A percentile compares a stretch with the other conserved stretches of the same genome.
Evolutionary conservation across 257 asterid species (phyloP).

Genomic region (Solanum verrucosum): DNA sequence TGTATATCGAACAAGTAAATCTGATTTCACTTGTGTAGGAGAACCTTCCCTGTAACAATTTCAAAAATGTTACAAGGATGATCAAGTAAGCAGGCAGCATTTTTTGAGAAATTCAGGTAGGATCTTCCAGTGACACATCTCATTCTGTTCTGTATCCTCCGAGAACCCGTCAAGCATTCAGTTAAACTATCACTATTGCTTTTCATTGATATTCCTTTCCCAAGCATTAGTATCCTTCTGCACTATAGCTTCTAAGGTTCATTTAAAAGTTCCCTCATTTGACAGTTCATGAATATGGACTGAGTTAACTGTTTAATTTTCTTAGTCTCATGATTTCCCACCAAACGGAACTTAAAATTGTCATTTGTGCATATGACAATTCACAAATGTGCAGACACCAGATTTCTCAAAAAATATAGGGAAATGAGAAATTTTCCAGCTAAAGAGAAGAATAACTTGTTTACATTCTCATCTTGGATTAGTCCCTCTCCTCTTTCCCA

Average conservation of each 20-base stretch:
- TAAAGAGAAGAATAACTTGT: not conserved
- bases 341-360: not conserved
- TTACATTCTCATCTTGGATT: too few relatives aligned
- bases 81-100: not conserved
- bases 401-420: not conserved
- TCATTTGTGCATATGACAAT: not conserved
- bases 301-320: not conserved
- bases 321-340: not conserved
- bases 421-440: not conserved
- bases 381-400: not conserved
- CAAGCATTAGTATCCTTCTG: not conserved
- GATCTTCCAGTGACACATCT: not conserved
- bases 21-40: not conserved
- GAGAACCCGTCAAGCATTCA: not conserved
- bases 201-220: not conserved
- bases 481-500: not conserved
- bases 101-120: not conserved
- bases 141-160: not conserved
- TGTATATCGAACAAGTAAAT: not conserved
- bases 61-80: not conserved
- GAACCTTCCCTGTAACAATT: not conserved
- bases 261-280: not conserved
- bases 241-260: not conserved
- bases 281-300: not conserved
- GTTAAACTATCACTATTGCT: not conserved